These are phyloP conservation scores for Mycosphaerella arachidis DNA, from an alignment of 2,329 filamentous ascomycete genomes.

Conservation along the genomic window DNA sequence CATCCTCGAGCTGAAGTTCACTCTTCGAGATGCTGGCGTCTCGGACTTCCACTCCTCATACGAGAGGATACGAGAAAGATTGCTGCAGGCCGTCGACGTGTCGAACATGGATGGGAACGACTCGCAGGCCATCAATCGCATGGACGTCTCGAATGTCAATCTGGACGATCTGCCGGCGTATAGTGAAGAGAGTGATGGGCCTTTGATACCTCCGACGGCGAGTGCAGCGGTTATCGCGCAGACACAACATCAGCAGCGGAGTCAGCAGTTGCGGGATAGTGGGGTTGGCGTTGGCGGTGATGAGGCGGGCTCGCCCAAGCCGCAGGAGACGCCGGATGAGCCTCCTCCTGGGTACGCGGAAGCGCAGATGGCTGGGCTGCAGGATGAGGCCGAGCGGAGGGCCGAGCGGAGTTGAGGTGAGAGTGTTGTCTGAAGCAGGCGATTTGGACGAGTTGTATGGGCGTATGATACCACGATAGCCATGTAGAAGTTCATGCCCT, in stretches of 20 bases:
- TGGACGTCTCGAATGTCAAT: constrained; percentile 62
- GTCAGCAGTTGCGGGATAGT: constrained; percentile 19
- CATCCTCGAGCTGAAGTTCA: constrained; percentile 74
- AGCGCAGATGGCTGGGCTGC: constrained; percentile 75
- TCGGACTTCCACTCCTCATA: constrained; percentile 83
- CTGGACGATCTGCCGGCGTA: constrained; percentile 87
- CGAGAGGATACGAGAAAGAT: constrained; percentile 75
- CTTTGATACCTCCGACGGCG: constrained; percentile 36
- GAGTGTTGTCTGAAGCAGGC: background rate
- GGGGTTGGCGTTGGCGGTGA: constrained; percentile 8
- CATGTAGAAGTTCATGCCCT: background rate
- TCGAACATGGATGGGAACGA: constrained; percentile 43
- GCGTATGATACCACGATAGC: constrained; percentile 1
- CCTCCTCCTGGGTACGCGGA: constrained; percentile 91
- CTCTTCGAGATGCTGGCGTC: constrained; percentile 92
- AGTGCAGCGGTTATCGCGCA: constrained; percentile 27
- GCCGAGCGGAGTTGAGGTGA: constrained; percentile 25
- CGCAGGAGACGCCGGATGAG: constrained; percentile 54
- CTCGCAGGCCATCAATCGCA: constrained; percentile 31
- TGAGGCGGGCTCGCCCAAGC: constrained; percentile 15
- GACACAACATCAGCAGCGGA: constrained; percentile 9
- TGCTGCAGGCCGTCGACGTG: constrained; percentile 75
- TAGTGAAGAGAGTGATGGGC: constrained; percentile 53
- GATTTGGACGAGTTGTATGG: background rate
- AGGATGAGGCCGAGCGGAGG: constrained; percentile 62